Evolutionary conservation across 139 green algal species (phyloP).

Genomic region (Chlamydomonas sp.): DNA sequence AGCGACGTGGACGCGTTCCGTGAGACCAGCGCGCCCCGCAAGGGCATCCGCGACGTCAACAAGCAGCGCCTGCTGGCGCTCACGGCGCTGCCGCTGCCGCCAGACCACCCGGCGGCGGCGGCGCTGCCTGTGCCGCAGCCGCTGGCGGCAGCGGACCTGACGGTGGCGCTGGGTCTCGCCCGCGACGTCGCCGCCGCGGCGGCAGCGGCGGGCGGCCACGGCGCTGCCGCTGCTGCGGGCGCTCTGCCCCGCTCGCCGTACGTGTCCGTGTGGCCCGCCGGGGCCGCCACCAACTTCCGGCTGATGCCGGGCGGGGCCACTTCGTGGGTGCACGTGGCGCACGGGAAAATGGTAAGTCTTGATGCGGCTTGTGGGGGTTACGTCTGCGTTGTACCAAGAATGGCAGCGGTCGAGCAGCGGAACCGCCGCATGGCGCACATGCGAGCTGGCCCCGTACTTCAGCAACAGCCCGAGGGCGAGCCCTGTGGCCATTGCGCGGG

Average conservation of each 20-base stretch:
- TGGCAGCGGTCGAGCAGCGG: too few species aligned
- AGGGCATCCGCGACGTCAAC: slow-evolving; percentile 51
- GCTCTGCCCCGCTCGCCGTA: slow-evolving; percentile 15
- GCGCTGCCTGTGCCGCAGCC: slow-evolving; percentile 20
- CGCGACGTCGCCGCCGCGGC: slow-evolving; percentile 20
- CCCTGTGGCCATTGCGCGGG: too few species aligned
- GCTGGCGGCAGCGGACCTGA: slow-evolving; percentile 28
- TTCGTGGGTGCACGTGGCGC: slow-evolving; percentile 38
- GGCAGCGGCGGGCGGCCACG: slow-evolving; percentile 5
- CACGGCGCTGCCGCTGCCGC: neutral
- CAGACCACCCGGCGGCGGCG: neutral
- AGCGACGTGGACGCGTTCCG: slow-evolving; percentile 52
- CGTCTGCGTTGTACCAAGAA: too few species aligned
- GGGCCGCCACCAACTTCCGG: slow-evolving; percentile 35
- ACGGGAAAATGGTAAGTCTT: slow-evolving; percentile 40
- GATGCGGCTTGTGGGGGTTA: too few species aligned
- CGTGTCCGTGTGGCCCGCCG: slow-evolving; percentile 37
- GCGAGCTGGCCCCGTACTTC: too few species aligned
- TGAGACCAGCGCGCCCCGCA: slow-evolving; percentile 35
- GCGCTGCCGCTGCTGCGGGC: slow-evolving; percentile 1
- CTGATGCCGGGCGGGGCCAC: slow-evolving; percentile 31
- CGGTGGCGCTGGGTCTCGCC: neutral
- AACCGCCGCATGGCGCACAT: too few species aligned
- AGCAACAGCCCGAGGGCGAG: too few species aligned
- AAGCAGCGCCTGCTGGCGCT: slow-evolving; percentile 45